A percentile compares a stretch with the other conserved stretches of the same genome.
Evolutionary conservation across 305 asterid species (phyloP).

Genomic region (Rubia occidens): DNA sequence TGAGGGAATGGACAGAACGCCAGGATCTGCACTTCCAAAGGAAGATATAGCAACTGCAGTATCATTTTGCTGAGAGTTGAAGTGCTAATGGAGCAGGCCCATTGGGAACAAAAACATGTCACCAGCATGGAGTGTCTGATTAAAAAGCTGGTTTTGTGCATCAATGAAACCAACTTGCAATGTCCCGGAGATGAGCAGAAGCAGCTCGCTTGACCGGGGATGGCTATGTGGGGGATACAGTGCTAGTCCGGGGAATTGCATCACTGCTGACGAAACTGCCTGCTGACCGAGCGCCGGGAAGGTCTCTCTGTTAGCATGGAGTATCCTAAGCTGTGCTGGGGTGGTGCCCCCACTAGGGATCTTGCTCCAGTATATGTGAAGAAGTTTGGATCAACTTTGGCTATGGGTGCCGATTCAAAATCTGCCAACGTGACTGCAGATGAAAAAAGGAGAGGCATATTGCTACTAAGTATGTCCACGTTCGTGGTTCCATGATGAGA

Average conservation of each 20-base stretch:
- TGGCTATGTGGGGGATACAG: slow-evolving; percentile 21
- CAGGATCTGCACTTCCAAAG: slow-evolving; percentile 22
- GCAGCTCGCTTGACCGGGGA: slow-evolving; percentile 20
- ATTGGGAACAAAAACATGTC: slow-evolving; percentile 25
- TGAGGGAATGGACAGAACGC: slow-evolving; percentile 12
- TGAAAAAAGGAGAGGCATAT: no score
- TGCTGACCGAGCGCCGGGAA: slow-evolving; percentile 22
- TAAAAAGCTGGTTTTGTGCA: slow-evolving; percentile 11
- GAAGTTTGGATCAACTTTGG: slow-evolving; percentile 6
- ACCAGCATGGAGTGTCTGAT: slow-evolving; percentile 19
- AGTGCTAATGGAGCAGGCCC: slow-evolving; percentile 23
- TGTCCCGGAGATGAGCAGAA: slow-evolving; percentile 16
- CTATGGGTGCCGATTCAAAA: no score
- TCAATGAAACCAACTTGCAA: slow-evolving; percentile 21
- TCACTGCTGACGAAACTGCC: slow-evolving; percentile 18
- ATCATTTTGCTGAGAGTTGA: slow-evolving; percentile 8
- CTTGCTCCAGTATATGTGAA: slow-evolving; percentile 18
- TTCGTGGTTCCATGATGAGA: no score
- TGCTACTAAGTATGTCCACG: no score
- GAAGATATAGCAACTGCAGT: slow-evolving; percentile 20
- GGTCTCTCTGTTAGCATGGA: background rate
- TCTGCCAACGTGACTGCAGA: no score
- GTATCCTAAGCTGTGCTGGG: slow-evolving; percentile 15
- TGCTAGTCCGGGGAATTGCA: slow-evolving; percentile 17
- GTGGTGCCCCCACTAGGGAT: slow-evolving; percentile 15